These are phyloP conservation scores for Salix udensis DNA, from an alignment of 345 rosid species.

Conservation along the genomic window DNA sequence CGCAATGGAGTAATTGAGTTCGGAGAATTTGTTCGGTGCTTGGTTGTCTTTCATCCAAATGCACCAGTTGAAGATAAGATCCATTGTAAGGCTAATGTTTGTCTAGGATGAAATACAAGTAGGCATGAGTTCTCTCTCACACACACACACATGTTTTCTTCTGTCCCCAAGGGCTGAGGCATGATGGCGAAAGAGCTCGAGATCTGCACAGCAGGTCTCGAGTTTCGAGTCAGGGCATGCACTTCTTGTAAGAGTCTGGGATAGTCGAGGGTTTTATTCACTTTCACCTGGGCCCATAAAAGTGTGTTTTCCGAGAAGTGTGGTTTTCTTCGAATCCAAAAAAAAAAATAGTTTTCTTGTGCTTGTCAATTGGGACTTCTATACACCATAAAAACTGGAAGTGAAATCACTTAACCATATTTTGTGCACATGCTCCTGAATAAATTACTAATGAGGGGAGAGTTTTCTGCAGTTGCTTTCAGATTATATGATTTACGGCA, in stretches of 20 bases:
- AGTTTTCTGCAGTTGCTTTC: slow-evolving; percentile 68
- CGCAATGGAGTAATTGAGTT: slow-evolving; percentile 86
- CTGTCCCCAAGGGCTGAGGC: not conserved
- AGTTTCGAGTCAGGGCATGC: too few species aligned
- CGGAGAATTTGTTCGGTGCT: slow-evolving; percentile 84
- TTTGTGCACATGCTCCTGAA: not conserved
- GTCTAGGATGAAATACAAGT: not conserved
- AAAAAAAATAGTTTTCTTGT: too few species aligned
- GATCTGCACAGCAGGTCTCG: too few species aligned
- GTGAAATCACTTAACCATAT: not conserved
- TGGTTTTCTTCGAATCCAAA: too few species aligned
- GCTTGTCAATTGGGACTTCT: not conserved
- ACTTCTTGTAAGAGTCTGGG: fast-evolving
- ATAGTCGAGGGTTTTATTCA: too few species aligned
- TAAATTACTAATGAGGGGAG: not conserved
- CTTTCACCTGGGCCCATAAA: too few species aligned
- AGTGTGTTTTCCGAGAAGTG: fast-evolving
- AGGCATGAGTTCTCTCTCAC: not conserved
- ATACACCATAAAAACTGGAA: not conserved
- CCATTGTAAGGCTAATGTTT: not conserved
- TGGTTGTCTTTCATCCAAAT: slow-evolving; percentile 77
- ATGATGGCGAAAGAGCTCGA: too few species aligned
- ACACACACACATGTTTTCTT: not conserved
- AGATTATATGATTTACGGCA: slow-evolving; percentile 73
- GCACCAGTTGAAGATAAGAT: slow-evolving; percentile 65